These are phyloP conservation scores for Vickermania spadyakhi DNA, from an alignment of 208 protist genomes.

Conservation along the genomic window DNA sequence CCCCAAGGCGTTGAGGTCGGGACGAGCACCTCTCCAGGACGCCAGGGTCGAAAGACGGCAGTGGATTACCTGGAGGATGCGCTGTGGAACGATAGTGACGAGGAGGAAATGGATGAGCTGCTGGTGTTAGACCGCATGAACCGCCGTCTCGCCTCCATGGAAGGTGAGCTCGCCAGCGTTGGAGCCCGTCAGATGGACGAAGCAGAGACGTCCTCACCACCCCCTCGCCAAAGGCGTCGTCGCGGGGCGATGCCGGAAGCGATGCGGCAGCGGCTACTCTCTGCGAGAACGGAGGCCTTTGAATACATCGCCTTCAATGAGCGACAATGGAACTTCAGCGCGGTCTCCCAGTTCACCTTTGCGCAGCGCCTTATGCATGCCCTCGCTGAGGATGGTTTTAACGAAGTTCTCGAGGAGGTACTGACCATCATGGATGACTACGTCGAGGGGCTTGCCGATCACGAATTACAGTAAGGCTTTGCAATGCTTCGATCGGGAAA, in stretches of 20 bases:
- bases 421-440: conserved; percentile 73
- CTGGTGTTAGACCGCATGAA: conserved; percentile 46
- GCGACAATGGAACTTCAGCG: conserved; percentile 73
- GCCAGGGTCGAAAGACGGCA: background rate
- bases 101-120: conserved; percentile 46
- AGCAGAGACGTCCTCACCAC: background rate
- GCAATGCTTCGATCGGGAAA: too few species aligned
- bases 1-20: too few species aligned
- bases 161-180: conserved; percentile 30
- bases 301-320: conserved; percentile 84
- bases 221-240: conserved; percentile 5
- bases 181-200: background rate
- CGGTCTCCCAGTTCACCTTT: conserved; percentile 74
- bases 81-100: background rate
- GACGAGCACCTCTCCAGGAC: background rate
- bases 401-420: conserved; percentile 77
- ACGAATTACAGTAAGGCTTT: conserved; percentile 80
- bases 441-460: conserved; percentile 67
- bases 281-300: conserved; percentile 47
- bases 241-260: conserved; percentile 49
- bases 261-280: conserved; percentile 55
- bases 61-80: background rate
- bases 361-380: conserved; percentile 66
- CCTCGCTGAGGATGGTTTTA: conserved; percentile 59
- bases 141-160: conserved; percentile 32